Percentiles rank a stretch among this genome's conserved stretches.
Conservation (phyloP, 148 eudicot species). For the Nyssa sinensis region DNA sequence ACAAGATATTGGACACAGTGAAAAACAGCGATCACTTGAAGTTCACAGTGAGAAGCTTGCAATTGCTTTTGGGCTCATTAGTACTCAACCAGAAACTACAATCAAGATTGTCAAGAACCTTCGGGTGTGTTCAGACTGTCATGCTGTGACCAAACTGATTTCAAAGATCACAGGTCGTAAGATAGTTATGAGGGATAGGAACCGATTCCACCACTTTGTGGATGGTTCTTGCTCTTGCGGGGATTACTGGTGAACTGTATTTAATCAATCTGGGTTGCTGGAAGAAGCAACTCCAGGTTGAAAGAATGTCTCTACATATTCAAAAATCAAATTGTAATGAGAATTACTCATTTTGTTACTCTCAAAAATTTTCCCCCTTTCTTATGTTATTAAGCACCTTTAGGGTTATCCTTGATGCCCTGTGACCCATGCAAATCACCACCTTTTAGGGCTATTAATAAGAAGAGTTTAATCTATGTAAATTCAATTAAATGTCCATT, state of each 20-base stretch:
- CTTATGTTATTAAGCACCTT: no score
- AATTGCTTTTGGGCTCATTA: constrained; percentile 78
- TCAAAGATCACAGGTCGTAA: constrained; percentile 76
- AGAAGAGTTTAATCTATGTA: no score
- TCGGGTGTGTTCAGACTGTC: constrained; percentile 79
- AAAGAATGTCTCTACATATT: not conserved
- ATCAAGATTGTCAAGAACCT: constrained; percentile 85
- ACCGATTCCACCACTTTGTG: constrained; percentile 77
- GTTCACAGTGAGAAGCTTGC: constrained; percentile 90
- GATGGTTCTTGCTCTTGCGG: constrained; percentile 85
- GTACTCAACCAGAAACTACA: constrained; percentile 60
- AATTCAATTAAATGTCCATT: no score
- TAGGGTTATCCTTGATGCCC: no score
- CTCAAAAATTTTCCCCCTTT: no score
- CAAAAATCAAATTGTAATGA: not conserved
- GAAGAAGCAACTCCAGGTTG: not conserved
- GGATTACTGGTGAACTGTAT: constrained; percentile 73
- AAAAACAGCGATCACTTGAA: constrained; percentile 58
- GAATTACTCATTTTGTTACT: no score
- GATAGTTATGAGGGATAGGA: constrained; percentile 79
- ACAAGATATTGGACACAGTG: constrained; percentile 50
- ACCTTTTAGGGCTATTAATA: no score
- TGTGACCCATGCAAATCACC: no score
- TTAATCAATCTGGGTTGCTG: constrained; percentile 13
- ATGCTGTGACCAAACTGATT: constrained; percentile 64